Evolutionary conservation across 2,329 filamentous ascomycete species (phyloP), one percentile per base, ranked within the genome.

Genomic region (Neofusicoccum umdonicola): DNA sequence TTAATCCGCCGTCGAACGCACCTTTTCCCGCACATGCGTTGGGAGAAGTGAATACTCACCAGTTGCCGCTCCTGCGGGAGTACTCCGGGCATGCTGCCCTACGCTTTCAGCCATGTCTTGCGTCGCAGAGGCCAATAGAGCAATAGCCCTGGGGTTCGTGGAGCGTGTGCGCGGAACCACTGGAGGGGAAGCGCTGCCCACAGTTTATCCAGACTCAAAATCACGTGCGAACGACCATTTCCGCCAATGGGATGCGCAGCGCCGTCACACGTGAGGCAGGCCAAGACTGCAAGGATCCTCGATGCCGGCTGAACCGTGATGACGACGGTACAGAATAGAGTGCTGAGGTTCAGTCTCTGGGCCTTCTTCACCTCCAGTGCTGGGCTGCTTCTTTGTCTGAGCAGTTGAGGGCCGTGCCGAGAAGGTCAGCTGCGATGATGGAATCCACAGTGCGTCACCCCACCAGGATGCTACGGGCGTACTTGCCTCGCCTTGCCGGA

Each of bases 371-470:
- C 12, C 31, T 44, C 15, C 2, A 31, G 5, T 31, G 8, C 19
- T 45, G 4, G 17, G 12, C 19, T n/a, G 4, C n/a, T 15, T 54
- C 11, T 7, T 11, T 35, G 15, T 35, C 2, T 47, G 27, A 35
- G 15, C 17, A 27, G 13, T 12, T 42, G 13, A n/a, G 22, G 27
- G 8, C 11, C 39, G 17, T 34, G 27, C n/a, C 13, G 4, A 15
- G 12, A 13, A 17, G 17, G 27, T 47, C 56, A 60, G 41, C 27
- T 60, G 56, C 56, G 11, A 47, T 47, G 42, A 60, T 45, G 56
- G 31, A 45, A 35, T 47, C 42, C 15, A 37, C 42, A 37, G 56
- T 60, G 47, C n/a, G 56, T 60, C 42, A 19, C 56, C 56, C 56
- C 56, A 60, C 56, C 12, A 19, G 42, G 4, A 47, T 47, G 17